Base-by-base conservation (phyloP, 1,284 basidiomycete genomes). In the Sporisorium graminicola region DNA sequence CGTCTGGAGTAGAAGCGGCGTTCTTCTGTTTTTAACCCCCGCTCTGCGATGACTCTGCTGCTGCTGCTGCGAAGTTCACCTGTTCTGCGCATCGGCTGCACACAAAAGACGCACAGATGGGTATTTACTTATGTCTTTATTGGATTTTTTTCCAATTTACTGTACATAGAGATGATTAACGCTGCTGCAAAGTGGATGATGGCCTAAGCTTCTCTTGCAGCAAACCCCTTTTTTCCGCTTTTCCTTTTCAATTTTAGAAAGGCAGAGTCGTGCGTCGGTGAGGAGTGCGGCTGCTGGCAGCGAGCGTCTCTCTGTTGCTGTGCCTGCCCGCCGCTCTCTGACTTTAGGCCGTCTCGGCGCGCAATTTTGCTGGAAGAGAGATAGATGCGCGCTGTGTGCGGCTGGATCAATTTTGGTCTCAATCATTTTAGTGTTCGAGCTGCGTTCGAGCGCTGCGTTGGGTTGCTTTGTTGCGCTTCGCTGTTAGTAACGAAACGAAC, bases 131-230 rank as follows among this genome's bases (percentile, higher is more conserved):
- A 31, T 13, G 33, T 35, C 13, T 35, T 35, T 9, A 35, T 35
- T 35, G 7, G 7, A 3, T 26, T 26, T 46, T 46, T 46, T 46
- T 26, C 10, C 22, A 44, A 22, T 46, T 46, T 14, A 14, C 7
- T 14, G n/a, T n/a, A n/a, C n/a, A n/a, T n/a, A n/a, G n/a, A n/a
- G n/a, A n/a, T n/a, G n/a, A n/a, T n/a, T n/a, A 3, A 14, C 22
- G 24, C 22, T 46, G 24, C 43, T 44, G 43, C 22, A 20, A 35
- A 12, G 7, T 35, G 35, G 29, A 31, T 31, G 35, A 35, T 44
- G 43, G 43, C 43, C 43, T 44, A 44, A 44, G 43, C 43, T 44
- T 22, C n/a, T n/a, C n/a, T n/a, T n/a, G n/a, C n/a, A n/a, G n/a
- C n/a, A n/a, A n/a, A n/a, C n/a, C n/a, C n/a, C n/a, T 44, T 10